Conservation (phyloP, 768 basidiomycete species). For the Podaxis mareebaensis region DNA sequence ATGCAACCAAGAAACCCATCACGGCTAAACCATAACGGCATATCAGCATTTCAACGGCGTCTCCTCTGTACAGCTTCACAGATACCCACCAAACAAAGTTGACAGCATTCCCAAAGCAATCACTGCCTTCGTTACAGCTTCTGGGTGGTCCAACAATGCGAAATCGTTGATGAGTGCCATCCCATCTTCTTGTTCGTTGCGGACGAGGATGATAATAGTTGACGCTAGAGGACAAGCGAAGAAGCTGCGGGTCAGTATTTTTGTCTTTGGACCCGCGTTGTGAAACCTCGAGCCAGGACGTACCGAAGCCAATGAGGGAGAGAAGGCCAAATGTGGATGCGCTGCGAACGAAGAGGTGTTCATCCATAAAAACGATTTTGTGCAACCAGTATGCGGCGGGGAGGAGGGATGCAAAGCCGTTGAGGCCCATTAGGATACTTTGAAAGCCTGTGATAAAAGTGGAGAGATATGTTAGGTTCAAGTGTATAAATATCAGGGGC, state of each 20-base stretch:
- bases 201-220: not conserved
- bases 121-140: not conserved
- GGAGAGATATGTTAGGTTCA: not conserved
- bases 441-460: constrained; percentile 6
- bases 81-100: constrained; percentile 9
- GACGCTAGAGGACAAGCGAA: not conserved
- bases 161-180: constrained; percentile 15
- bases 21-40: constrained; percentile 1
- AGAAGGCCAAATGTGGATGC: constrained; percentile 2
- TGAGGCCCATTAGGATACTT: constrained; percentile 4
- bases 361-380: constrained; percentile 2
- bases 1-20: constrained; percentile 11
- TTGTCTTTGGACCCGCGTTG: not conserved
- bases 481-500: not conserved
- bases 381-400: constrained; percentile 14
- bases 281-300: not conserved
- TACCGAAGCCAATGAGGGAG: constrained; percentile 11
- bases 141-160: constrained; percentile 3
- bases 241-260: not conserved
- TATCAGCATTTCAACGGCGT: not conserved
- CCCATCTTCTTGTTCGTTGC: not conserved
- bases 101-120: constrained; percentile 12
- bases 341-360: not conserved
- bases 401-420: constrained; percentile 9
- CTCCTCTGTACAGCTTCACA: not conserved